These are phyloP conservation scores for Pseudozyma hubeiensis DNA, from an alignment of 1,284 basidiomycete genomes.

Conservation along the genomic window DNA sequence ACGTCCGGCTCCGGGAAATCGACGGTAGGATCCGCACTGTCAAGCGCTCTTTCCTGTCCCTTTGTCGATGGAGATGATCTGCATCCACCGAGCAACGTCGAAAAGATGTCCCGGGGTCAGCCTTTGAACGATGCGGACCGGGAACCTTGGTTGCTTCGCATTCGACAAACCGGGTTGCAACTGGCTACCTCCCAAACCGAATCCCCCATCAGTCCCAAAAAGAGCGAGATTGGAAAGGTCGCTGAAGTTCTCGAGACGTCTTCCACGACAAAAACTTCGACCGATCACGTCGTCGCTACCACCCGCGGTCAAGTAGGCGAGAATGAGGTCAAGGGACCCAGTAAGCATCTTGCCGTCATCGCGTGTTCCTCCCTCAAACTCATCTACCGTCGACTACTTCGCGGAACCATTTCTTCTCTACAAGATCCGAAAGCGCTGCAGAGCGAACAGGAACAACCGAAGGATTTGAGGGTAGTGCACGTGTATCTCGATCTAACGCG, in stretches of 20 bases:
- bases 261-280: neutral
- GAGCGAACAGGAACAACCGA: slow-evolving; percentile 26
- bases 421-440: slow-evolving; percentile 69
- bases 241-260: slow-evolving; percentile 38
- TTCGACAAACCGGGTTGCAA: slow-evolving; percentile 76
- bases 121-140: slow-evolving; percentile 83
- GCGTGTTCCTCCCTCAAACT: slow-evolving; percentile 88
- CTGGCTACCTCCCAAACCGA: slow-evolving; percentile 27
- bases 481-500: slow-evolving; percentile 82
- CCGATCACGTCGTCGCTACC: neutral
- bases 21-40: slow-evolving; percentile 80
- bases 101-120: slow-evolving; percentile 85
- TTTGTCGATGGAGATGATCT: slow-evolving; percentile 92
- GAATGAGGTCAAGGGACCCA: neutral
- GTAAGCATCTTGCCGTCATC: slow-evolving; percentile 72
- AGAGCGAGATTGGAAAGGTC: neutral
- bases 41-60: slow-evolving; percentile 75
- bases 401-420: slow-evolving; percentile 66
- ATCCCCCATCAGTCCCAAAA: neutral
- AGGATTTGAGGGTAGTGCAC: slow-evolving; percentile 75
- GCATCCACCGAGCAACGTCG: slow-evolving; percentile 83
- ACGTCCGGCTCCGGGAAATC: slow-evolving; percentile 77
- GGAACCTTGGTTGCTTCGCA: slow-evolving; percentile 83
- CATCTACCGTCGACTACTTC: slow-evolving; percentile 83
- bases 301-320: neutral